These are phyloP conservation scores for Cystofilobasidium capitatum DNA, from an alignment of 768 basidiomycete genomes.

Conservation along the genomic window DNA sequence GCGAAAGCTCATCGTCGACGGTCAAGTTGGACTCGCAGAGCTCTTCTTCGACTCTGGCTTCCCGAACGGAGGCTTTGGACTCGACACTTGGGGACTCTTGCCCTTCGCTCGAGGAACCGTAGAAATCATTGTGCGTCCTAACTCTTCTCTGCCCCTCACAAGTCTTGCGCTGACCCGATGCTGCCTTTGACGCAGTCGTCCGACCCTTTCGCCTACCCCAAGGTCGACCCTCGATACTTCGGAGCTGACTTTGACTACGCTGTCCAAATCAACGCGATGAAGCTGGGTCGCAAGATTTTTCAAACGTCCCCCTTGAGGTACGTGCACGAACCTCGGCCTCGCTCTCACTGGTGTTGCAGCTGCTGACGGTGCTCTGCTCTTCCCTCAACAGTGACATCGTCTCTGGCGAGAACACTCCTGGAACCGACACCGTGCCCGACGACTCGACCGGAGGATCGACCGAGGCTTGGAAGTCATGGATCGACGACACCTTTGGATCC, in stretches of 20 bases:
- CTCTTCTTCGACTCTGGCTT: constrained; percentile 43
- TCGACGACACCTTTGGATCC: constrained; percentile 41
- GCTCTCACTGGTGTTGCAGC: neutral
- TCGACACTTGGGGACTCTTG: constrained; percentile 50
- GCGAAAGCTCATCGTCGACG: constrained; percentile 15
- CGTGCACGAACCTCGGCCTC: constrained; percentile 4
- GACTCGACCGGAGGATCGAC: constrained; percentile 44
- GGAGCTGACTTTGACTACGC: constrained; percentile 46
- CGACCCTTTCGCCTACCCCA: constrained; percentile 53
- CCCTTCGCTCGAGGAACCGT: constrained; percentile 52
- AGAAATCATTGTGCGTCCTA: too few relatives aligned
- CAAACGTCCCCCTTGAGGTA: constrained; percentile 44
- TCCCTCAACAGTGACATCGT: constrained; percentile 33
- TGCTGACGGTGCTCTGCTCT: neutral
- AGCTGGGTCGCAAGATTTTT: constrained; percentile 45
- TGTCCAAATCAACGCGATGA: constrained; percentile 47
- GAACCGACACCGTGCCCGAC: constrained; percentile 42
- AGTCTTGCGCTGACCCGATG: neutral
- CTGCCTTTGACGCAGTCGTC: constrained; percentile 45
- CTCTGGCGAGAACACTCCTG: constrained; percentile 46
- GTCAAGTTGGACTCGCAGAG: constrained; percentile 52
- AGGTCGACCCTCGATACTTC: constrained; percentile 60
- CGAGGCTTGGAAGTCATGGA: constrained; percentile 47
- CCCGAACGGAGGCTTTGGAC: constrained; percentile 39
- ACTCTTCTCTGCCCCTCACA: neutral